These are phyloP conservation scores for Clavaria fumosa DNA, from an alignment of 768 basidiomycete genomes.

Conservation along the genomic window DNA sequence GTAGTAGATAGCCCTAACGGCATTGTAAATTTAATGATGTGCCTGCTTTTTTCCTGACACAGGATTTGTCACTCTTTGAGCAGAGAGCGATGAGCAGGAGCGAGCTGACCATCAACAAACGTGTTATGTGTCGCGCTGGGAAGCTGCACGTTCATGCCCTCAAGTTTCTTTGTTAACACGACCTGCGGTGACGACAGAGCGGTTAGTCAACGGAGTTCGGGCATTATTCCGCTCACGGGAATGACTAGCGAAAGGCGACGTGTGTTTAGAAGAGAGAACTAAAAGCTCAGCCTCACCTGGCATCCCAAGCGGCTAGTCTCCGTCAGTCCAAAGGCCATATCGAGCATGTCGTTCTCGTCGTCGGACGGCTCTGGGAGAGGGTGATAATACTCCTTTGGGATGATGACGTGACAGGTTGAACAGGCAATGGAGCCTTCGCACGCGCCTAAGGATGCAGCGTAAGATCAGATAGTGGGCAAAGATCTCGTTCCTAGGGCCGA, in stretches of 20 bases:
- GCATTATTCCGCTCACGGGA: no score
- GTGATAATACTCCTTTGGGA: conserved; percentile 71
- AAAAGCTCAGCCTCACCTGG: no score
- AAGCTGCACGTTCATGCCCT: conserved; percentile 72
- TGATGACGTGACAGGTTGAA: conserved; percentile 93
- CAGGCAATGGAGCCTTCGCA: conserved; percentile 96
- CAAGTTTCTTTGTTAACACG: conserved; percentile 60
- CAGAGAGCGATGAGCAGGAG: no score
- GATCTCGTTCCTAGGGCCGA: background rate
- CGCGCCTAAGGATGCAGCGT: conserved; percentile 52
- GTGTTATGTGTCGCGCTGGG: conserved; percentile 92
- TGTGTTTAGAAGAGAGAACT: no score
- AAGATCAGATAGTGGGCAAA: no score
- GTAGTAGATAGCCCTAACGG: no score
- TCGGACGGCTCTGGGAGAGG: conserved; percentile 84
- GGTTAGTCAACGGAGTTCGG: no score
- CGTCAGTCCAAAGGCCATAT: conserved; percentile 93
- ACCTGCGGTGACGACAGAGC: no score
- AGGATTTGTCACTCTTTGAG: background rate
- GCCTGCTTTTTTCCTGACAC: conserved; percentile 8
- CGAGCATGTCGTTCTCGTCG: conserved; percentile 97
- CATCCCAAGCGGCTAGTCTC: conserved; percentile 81
- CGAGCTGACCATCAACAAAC: conserved; percentile 73
- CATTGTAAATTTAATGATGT: no score
- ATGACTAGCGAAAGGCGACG: no score